These are phyloP conservation scores for Tetracentron sinense DNA, from an alignment of 164 flowering plant genomes.

Conservation along the genomic window DNA sequence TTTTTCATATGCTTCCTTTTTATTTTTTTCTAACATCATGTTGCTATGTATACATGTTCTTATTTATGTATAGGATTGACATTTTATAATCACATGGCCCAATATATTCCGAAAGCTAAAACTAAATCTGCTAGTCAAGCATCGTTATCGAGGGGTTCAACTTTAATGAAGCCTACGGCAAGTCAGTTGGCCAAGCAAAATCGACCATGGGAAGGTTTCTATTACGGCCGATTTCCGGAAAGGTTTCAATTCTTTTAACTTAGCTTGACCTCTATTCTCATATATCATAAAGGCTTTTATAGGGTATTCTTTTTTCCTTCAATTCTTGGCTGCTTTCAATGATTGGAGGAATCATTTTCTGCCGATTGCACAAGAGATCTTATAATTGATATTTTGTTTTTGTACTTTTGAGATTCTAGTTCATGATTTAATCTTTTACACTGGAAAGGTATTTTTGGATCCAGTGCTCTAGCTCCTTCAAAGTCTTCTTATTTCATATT, in stretches of 20 bases:
- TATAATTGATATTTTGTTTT: not conserved
- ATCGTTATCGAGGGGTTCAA: slow-evolving; percentile 50
- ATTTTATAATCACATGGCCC: slow-evolving; percentile 30
- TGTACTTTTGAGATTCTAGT: no score
- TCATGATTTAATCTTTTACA: no score
- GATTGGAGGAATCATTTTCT: not conserved
- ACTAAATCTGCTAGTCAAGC: slow-evolving; percentile 29
- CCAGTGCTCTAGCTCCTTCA: no score
- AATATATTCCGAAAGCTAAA: slow-evolving; percentile 32
- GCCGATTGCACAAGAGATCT: not conserved
- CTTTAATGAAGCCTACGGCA: slow-evolving; percentile 95
- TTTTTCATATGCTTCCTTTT: not conserved
- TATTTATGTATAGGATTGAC: slow-evolving; percentile 35
- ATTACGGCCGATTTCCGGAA: slow-evolving; percentile 38
- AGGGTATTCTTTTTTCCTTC: not conserved
- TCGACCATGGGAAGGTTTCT: slow-evolving; percentile 23
- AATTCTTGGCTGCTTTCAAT: not conserved
- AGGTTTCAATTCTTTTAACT: slow-evolving; percentile 18
- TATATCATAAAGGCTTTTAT: not conserved
- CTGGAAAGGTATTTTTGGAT: no score
- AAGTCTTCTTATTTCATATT: no score
- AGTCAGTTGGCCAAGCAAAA: slow-evolving; percentile 92
- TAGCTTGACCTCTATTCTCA: not conserved
- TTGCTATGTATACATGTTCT: not conserved
- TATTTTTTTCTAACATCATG: not conserved